Evolutionary conservation across 2,329 filamentous ascomycete genomes (phyloP).

Genomic region (Exserohilum turcica): DNA sequence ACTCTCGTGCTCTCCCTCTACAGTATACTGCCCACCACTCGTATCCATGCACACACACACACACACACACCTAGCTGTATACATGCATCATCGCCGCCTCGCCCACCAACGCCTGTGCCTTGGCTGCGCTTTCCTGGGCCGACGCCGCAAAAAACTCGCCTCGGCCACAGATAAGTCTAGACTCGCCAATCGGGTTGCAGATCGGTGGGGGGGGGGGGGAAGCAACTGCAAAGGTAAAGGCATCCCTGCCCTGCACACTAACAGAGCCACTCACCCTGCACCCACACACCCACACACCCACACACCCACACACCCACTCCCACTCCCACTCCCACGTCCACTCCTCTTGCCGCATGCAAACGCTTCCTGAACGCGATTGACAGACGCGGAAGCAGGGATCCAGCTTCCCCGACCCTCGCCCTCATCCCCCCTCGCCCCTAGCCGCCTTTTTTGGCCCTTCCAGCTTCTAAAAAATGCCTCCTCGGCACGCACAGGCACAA

Average conservation of each 20-base stretch:
- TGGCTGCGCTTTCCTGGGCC: slow-evolving; percentile 16
- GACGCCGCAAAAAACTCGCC: slow-evolving; percentile 20
- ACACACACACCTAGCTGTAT: too few relatives aligned
- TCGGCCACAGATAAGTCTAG: slow-evolving; percentile 26
- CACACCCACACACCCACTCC: too few relatives aligned
- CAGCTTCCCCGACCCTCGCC: slow-evolving; percentile 35
- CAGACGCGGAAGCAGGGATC: slow-evolving; percentile 40
- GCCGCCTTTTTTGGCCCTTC: slow-evolving; percentile 14
- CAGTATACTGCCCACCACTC: neutral
- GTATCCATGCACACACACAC: neutral
- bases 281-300: too few relatives aligned
- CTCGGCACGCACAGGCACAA: slow-evolving; percentile 21
- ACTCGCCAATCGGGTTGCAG: slow-evolving; percentile 44
- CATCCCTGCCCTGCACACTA: slow-evolving; percentile 31
- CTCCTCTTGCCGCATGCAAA: slow-evolving; percentile 29
- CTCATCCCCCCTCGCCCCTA: too few relatives aligned
- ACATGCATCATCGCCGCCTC: too few relatives aligned
- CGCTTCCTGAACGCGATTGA: slow-evolving; percentile 27
- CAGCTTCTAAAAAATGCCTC: slow-evolving; percentile 24
- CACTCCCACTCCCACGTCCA: too few relatives aligned
- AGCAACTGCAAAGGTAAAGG: too few relatives aligned
- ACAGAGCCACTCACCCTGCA: slow-evolving; percentile 36
- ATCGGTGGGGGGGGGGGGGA: slow-evolving; percentile 31
- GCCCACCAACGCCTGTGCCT: too few relatives aligned
- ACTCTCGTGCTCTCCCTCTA: too few relatives aligned